A percentile compares a stretch with the other conserved stretches of the same genome.
Conservation (phyloP, 2,329 filamentous ascomycete species). For the Neopestalotiopsis rosae region DNA sequence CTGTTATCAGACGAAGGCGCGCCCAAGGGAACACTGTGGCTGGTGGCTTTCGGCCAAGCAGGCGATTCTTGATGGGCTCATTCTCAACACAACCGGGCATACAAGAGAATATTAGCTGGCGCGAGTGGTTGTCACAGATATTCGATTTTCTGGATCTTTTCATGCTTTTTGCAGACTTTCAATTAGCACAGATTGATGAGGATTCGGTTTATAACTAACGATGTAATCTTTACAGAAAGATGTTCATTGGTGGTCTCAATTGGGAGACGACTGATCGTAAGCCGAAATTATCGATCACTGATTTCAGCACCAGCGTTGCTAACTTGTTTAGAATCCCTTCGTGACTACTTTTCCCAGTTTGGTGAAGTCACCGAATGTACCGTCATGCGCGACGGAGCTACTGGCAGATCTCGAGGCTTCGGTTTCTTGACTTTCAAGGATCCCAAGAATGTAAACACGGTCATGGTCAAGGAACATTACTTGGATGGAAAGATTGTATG, state of each 20-base stretch:
- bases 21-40: background rate
- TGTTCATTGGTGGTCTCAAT: conserved; percentile 98
- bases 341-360: conserved; percentile 97
- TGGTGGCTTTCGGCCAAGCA: background rate
- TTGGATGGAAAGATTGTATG: conserved; percentile 97
- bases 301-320: background rate
- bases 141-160: background rate
- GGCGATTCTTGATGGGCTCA: background rate
- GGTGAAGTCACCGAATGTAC: conserved; percentile 97
- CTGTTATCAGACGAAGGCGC: background rate
- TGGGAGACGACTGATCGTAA: conserved; percentile 99
- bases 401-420: conserved; percentile 92
- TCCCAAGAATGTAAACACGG: conserved; percentile 95
- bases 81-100: background rate
- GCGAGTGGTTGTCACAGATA: background rate
- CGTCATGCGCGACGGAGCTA: conserved; percentile 97
- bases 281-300: conserved; percentile 39
- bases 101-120: background rate
- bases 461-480: conserved; percentile 99
- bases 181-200: conserved; percentile 20
- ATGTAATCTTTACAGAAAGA: conserved; percentile 72
- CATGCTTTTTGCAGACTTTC: conserved; percentile 15
- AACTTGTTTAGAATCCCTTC: conserved; percentile 77
- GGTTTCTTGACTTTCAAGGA: conserved; percentile 98
- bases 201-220: conserved; percentile 27